Evolutionary conservation across 2,329 filamentous ascomycete species (phyloP).

Genomic region (Cladobotryum mycophilum): DNA sequence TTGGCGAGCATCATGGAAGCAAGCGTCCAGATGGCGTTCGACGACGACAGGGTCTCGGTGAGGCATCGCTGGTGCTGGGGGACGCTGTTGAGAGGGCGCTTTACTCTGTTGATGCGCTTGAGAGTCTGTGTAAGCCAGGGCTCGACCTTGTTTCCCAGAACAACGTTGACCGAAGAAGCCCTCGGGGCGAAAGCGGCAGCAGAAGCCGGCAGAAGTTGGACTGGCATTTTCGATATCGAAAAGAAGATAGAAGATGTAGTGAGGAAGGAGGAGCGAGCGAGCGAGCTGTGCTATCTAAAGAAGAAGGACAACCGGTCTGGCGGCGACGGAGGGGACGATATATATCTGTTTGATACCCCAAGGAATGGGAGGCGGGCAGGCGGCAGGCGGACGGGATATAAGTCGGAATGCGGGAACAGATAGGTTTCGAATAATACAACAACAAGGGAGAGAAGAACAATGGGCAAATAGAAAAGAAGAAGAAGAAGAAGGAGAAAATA

Average conservation of each 20-base stretch:
- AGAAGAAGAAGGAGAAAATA: slow-evolving; percentile 40
- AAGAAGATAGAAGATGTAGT: not conserved
- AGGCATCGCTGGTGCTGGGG: slow-evolving; percentile 93
- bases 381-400: too few relatives aligned
- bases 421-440: too few relatives aligned
- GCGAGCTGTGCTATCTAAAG: not conserved
- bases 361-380: too few relatives aligned
- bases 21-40: slow-evolving; percentile 90
- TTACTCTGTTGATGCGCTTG: slow-evolving; percentile 94
- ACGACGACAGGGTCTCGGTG: slow-evolving; percentile 84
- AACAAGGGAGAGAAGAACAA: not conserved
- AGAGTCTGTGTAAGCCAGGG: slow-evolving; percentile 95
- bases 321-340: slow-evolving; percentile 3
- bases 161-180: slow-evolving; percentile 84
- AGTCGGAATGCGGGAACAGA: too few relatives aligned
- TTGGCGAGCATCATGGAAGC: slow-evolving; percentile 90
- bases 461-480: slow-evolving; percentile 20
- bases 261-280: not conserved
- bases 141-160: slow-evolving; percentile 85
- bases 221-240: slow-evolving; percentile 61
- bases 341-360: not conserved
- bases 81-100: slow-evolving; percentile 94
- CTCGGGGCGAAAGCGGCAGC: slow-evolving; percentile 93
- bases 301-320: not conserved
- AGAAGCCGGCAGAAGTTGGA: slow-evolving; percentile 88